Base-by-base conservation (phyloP, 129 eudicot species). In the Rutidosis leptorrhynchoides region DNA sequence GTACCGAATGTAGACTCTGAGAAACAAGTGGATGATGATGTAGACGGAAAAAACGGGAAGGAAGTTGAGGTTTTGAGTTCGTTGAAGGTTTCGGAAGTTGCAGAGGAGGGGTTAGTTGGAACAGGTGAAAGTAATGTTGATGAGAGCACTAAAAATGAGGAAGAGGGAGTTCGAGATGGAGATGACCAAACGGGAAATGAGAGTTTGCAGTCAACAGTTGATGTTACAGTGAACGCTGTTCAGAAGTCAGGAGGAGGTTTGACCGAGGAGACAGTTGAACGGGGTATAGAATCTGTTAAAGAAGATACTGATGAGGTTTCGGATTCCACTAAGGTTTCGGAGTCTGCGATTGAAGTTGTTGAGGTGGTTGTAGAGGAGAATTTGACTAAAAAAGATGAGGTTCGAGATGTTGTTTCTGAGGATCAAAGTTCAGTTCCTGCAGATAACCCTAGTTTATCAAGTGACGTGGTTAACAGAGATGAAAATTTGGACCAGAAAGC, bases 301-400 rank as follows among this genome's bases (percentile, higher is more conserved):
- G 80, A 72, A 37, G 75, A 16, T 40, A 61, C 73, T 19, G 80
- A 69, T 17, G 56, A 66, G 53, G 59, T 6, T 58, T 37, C 69
- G 51, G 71, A 66, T 59, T 75, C 84, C 16, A 28, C 66, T 16
- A 54, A 6, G 62, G 25, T 40, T 61, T 19, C 23, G 2, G 82
- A 81, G 30, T 32, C 79, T 2, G 28, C 26, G 8, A 58, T 29
- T 15, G 35, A 53, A 51, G 78, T 72, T 35, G 66, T 37, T 45
- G 23, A 60, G 55, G 73, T 78, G 61, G 52, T 64, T 62, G 65
- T 23, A 69, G 75, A 58, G n/a, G 78, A 75, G 69, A 61, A 43
- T 61, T 16, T 67, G 22, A 20, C 68, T 60, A 33, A 57, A 27
- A 78, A 75, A 68, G 75, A 65, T 64, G 72, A 72, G 64, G 29